Percentiles rank a stretch among this genome's conserved stretches.
phyloP scores from a whole-genome alignment of 148 eudicot genomes.

The Chenopodium formosanum region DNA sequence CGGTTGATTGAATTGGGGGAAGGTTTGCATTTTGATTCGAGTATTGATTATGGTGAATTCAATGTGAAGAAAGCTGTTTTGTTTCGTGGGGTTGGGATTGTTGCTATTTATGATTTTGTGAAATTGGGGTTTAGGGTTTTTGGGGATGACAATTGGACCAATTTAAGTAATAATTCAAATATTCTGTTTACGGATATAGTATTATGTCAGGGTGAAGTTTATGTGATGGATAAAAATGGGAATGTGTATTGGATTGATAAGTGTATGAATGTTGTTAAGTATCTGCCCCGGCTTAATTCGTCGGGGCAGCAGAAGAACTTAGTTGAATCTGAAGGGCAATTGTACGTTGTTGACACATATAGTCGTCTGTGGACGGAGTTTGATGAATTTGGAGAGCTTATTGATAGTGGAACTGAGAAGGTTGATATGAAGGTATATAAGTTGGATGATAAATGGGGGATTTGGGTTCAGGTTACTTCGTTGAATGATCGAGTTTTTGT shows the following conservation, averaged over 20 bases:
- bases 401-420: background rate
- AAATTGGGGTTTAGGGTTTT: background rate
- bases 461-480: constrained; percentile 19
- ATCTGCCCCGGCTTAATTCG: background rate
- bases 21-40: background rate
- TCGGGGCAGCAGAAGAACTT: background rate
- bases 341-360: constrained; percentile 7
- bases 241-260: background rate
- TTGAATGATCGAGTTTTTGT: constrained; percentile 21
- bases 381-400: background rate
- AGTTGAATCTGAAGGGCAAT: background rate
- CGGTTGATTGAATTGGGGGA: constrained; percentile 2
- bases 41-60: background rate
- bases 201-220: too few relatives aligned
- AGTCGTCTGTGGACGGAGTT: background rate
- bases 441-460: constrained; percentile 25
- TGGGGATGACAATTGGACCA: background rate
- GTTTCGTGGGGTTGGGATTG: background rate
- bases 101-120: background rate
- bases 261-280: background rate
- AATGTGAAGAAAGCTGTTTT: background rate
- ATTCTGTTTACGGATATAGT: background rate
- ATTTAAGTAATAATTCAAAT: background rate
- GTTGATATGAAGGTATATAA: constrained; percentile 15
- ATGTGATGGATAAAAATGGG: background rate